These are phyloP conservation scores for Xerocomus brunneocitrinus DNA, from an alignment of 768 basidiomycete species.

Conservation along the genomic window DNA sequence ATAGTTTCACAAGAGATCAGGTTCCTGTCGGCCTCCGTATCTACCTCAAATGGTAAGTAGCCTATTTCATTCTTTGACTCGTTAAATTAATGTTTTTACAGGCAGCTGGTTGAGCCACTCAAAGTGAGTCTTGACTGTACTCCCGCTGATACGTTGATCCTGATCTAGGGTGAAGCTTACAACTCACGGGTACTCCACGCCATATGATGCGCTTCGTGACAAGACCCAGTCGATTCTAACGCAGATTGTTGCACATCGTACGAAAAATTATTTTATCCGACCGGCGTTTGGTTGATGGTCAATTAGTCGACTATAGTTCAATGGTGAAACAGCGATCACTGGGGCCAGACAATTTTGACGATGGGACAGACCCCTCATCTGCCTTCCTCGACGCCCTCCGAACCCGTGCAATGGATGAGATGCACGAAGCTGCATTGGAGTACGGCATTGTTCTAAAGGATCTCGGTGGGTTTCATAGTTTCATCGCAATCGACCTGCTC, in stretches of 20 bases:
- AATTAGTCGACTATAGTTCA: slow-evolving; percentile 47
- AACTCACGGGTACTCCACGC: slow-evolving; percentile 79
- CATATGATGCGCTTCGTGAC: slow-evolving; percentile 72
- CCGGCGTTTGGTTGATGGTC: not conserved
- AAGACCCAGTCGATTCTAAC: slow-evolving; percentile 86
- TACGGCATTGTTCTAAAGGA: slow-evolving; percentile 84
- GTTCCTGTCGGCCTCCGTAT: slow-evolving; percentile 81
- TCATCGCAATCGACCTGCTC: not conserved
- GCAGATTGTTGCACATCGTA: slow-evolving; percentile 77
- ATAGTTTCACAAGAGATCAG: slow-evolving; percentile 79
- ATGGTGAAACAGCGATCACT: slow-evolving; percentile 79
- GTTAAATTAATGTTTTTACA: slow-evolving; percentile 8
- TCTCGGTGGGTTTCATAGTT: slow-evolving; percentile 43
- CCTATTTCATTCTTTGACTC: not conserved
- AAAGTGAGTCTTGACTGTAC: slow-evolving; percentile 29
- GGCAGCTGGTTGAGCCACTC: slow-evolving; percentile 50
- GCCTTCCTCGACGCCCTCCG: slow-evolving; percentile 80
- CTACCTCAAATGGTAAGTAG: slow-evolving; percentile 69
- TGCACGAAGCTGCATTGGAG: slow-evolving; percentile 75
- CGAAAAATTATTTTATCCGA: slow-evolving; percentile 20
- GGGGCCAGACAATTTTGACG: slow-evolving; percentile 71
- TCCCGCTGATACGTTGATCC: slow-evolving; percentile 35
- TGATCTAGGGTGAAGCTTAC: slow-evolving; percentile 50
- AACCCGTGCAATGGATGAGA: slow-evolving; percentile 82
- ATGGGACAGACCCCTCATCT: slow-evolving; percentile 62